Base-by-base conservation (phyloP, 2,329 filamentous ascomycete genomes). In the Cercospora zeina region DNA sequence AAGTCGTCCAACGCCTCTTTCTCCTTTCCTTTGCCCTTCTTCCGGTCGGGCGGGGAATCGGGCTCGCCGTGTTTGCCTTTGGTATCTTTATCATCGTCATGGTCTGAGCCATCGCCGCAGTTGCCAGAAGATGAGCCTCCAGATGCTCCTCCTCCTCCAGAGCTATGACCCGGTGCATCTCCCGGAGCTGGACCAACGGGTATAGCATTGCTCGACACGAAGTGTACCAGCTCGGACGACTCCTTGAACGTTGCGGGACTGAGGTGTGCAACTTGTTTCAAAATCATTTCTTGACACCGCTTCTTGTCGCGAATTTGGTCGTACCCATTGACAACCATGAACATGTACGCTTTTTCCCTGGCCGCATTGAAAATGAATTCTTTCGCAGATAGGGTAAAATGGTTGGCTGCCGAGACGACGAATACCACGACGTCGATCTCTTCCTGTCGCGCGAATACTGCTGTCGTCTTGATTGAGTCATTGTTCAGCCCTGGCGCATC, bases 361-460 rank as follows among this genome's bases (percentile, higher is more conserved):
- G 95, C 95, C 1, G 95, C 95, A 55, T 93, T 93, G 82, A 90
- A 90, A 65, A 99, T 96, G 72, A 99, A 99, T 71, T 99, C 95
- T 77, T 90, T 96, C n/a, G 95, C 93, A 0, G 95, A 96, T 59
- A 96, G 87, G 0, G 95, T 99, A 74, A 99, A 97, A 77, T 99
- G 95, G 68, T 99, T 99, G 27, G 93, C 92, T 2, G 95, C 95
- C 10, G 93, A 97, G 4, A 99, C 95, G 34, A 99, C 95, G 71
- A 99, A 99, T 0, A 99, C 93, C 0, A 99, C 95, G 0, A 99
- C 95, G 70, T 99, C 95, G 66, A 99, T 99, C 77, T 99, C 95
- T 76, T 99, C 95, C 74, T 99, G 95, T 61, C 95, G 85, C 24
- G 95, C 95, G 76, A 99, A 99, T 6, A 99, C 90, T 19, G 95